Base-by-base conservation (phyloP, 148 eudicot species). In the Drosera capensis region DNA sequence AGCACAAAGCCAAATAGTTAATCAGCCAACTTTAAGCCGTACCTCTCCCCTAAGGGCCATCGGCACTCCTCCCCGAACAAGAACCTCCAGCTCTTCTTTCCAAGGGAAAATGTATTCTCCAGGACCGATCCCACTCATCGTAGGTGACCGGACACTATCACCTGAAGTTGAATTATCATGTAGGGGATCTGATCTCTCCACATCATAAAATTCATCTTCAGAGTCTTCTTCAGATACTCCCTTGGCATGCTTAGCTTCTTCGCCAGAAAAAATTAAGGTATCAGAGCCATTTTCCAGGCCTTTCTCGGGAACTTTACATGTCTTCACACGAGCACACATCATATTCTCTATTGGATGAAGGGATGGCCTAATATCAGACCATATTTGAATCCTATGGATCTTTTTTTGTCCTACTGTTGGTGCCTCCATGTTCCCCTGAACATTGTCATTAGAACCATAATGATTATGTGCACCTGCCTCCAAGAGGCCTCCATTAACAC, bases 21-120 rank as follows among this genome's bases (percentile, higher is more conserved):
- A 14, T 25, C 21, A 9, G 20, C 8, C 28, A 21, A 59, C 0
- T 23, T 22, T 4, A 43, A 18, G 23, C 6, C 37, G 40, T 68
- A 88, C 97, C 94, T 88, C 97, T 60, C 97, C 97, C 54, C 97
- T 75, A 21, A 88, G 71, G 60, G 97, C 97, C 97, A 88, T 88
- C 20, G 97, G 97, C 42, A 88, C 79, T 46, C 97, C 97, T 43
- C 94, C 97, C 62, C 78, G 92, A 58, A 88, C 86, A 59, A 88
- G 92, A 60, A 75, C 74, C 68, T 88, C 92, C 55, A 88, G 59
- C 72, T 88, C 97, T 61, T 83, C 92, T 56, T 88, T 84, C 81
- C 77, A 77, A n/a, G 77, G 71, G 59, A 63, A 55, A 28, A 31
- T 40, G 45, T 60, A 66, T 23, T 74, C 80, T 47, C 56, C 20